phyloP scores from a whole-genome alignment of 2,329 filamentous ascomycete species.

The Epichloe glyceriae region DNA sequence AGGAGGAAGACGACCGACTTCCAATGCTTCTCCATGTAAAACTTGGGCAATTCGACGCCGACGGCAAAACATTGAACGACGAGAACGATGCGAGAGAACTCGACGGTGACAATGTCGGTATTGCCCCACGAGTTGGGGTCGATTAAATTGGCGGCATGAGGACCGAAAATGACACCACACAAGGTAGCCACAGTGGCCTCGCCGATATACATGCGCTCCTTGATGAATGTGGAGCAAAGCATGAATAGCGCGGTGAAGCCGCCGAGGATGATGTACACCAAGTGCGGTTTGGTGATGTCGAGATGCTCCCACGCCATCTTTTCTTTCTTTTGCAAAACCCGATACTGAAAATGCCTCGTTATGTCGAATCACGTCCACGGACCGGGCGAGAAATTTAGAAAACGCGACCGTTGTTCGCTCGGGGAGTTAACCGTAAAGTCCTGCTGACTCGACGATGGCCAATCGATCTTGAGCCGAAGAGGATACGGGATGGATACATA shows the following conservation, averaged over 20 bases:
- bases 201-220: constrained; percentile 96
- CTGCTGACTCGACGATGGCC: constrained; percentile 6
- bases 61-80: constrained; percentile 90
- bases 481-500: constrained; percentile 7
- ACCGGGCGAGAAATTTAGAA: background rate
- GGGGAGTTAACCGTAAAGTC: background rate
- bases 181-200: constrained; percentile 90
- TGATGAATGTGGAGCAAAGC: constrained; percentile 95
- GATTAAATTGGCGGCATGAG: constrained; percentile 70
- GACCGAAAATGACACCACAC: constrained; percentile 80
- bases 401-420: constrained; percentile 1
- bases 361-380: constrained; percentile 2
- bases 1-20: constrained; percentile 78
- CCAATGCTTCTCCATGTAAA: constrained; percentile 98
- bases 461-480: constrained; percentile 6
- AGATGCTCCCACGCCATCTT: constrained; percentile 68
- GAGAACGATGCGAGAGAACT: constrained; percentile 79
- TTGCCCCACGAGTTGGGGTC: constrained; percentile 67
- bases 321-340: background rate
- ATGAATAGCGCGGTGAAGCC: constrained; percentile 98
- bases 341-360: background rate
- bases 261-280: constrained; percentile 97
- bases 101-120: constrained; percentile 73
- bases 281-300: constrained; percentile 80
- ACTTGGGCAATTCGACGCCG: constrained; percentile 78